Evolutionary conservation across 176 grass and related monocot species (phyloP), one percentile per base, ranked within the genome.

Genomic region (Typha latifolia): DNA sequence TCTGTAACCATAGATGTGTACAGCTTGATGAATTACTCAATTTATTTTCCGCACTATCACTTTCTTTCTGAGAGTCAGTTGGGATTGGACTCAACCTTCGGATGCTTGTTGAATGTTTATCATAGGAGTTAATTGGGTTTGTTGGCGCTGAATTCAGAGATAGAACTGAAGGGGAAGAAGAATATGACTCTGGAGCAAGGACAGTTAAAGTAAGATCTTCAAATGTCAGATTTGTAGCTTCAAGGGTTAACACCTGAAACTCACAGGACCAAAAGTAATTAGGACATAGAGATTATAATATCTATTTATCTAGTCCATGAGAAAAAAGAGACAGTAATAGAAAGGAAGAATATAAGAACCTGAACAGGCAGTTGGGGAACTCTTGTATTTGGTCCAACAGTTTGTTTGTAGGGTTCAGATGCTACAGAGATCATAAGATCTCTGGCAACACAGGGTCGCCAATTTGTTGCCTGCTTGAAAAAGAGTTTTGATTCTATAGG

Each of bases 1-100:
- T 90, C 66, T 94, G 95, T 74, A 99, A 71, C 95, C 95, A 99
- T 71, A 99, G 71, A 79, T 99, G 95, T 62, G 95, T 90, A 81
- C 86, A 93, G 31, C 86, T 82, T 47, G 80, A 78, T 62, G 75
- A 49, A 68, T 80, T 77, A 78, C 68, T 78, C 0, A 5, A 73
- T 70, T 48, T 72, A 26, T 84, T 87, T 67, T 80, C 89, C 76
- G 49, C 80, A 48, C 51, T 77, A 27, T 82, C 76, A 76, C 72
- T 62, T 75, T 79, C 94, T 52, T 82, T 97, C 66, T 74, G 59
- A 81, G 78, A 76, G 22, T 67, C 69, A 57, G 73, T 64, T 62
- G 78, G 61, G 1, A 83, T 62, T 26, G 81, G 80, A 82, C 83
- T 87, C 49, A 76, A 55, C 55, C 68, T 82, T 63, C 51, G 75